These are phyloP conservation scores for Backusella mclennaniae DNA, from an alignment of 192 early-diverging fungal genomes.

Conservation along the genomic window DNA sequence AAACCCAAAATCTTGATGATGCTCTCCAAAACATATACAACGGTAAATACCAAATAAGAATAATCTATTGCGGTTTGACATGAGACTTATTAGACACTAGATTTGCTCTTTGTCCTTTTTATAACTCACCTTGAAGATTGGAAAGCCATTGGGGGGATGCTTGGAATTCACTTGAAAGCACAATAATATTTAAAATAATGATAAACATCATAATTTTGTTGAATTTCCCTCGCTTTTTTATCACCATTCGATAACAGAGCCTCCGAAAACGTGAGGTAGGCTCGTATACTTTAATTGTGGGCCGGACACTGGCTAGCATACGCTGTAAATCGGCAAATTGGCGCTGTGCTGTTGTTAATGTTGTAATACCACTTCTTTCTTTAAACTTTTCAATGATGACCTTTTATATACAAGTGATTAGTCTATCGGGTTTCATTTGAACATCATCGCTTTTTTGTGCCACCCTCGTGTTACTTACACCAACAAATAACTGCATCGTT, in stretches of 20 bases:
- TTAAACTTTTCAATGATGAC: slow-evolving; percentile 60
- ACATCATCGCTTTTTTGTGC: not conserved
- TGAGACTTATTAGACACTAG: not conserved
- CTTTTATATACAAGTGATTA: slow-evolving; percentile 31
- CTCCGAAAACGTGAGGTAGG: slow-evolving; percentile 36
- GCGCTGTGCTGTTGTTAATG: slow-evolving; percentile 49
- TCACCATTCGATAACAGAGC: slow-evolving; percentile 40
- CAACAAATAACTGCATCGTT: slow-evolving; percentile 35
- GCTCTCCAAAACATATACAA: slow-evolving; percentile 44
- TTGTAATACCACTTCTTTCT: slow-evolving; percentile 49
- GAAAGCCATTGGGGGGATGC: slow-evolving; percentile 28
- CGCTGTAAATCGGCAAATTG: slow-evolving; percentile 54
- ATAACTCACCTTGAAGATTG: slow-evolving; percentile 30
- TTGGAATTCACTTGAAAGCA: slow-evolving; percentile 33
- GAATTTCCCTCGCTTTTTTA: slow-evolving; percentile 39
- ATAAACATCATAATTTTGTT: slow-evolving; percentile 36
- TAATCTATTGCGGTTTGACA: slow-evolving; percentile 25
- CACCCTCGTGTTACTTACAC: slow-evolving; percentile 17
- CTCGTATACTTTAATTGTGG: slow-evolving; percentile 40
- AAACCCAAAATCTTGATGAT: slow-evolving; percentile 43
- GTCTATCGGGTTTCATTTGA: not conserved
- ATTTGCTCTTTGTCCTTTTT: not conserved
- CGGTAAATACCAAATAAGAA: slow-evolving; percentile 38
- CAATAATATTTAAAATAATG: slow-evolving; percentile 42
- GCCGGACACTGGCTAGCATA: slow-evolving; percentile 45